Conservation (phyloP, 2,329 filamentous ascomycete species). For the Fusarium sp. region DNA sequence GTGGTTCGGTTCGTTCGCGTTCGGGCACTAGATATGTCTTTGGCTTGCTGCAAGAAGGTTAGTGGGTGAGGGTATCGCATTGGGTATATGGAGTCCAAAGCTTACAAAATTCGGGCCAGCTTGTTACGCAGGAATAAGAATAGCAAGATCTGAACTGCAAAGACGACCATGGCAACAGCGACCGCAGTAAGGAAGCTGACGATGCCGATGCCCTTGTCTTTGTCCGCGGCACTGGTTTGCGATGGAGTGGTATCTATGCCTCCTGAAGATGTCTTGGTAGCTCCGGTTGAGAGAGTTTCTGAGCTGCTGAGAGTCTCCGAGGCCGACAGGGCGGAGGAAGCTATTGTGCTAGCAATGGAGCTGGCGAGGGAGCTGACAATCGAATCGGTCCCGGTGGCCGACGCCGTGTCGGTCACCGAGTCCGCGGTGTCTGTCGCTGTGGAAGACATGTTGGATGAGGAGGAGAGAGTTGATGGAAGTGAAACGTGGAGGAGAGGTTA, state of each 20-base stretch:
- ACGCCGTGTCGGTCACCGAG: slow-evolving; percentile 36
- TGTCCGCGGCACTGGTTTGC: slow-evolving; percentile 47
- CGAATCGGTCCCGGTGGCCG: slow-evolving; percentile 13
- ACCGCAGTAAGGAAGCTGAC: slow-evolving; percentile 72
- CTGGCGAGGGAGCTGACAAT: slow-evolving; percentile 21
- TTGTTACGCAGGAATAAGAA: slow-evolving; percentile 84
- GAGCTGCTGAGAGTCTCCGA: slow-evolving; percentile 18
- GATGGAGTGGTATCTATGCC: neutral
- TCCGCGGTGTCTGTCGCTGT: slow-evolving; percentile 17
- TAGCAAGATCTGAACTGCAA: slow-evolving; percentile 72
- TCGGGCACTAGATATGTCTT: slow-evolving; percentile 89
- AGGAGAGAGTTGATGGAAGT: neutral
- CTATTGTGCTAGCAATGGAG: slow-evolving; percentile 18
- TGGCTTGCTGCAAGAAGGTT: slow-evolving; percentile 69
- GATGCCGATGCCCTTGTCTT: slow-evolving; percentile 58
- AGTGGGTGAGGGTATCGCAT: slow-evolving; percentile 6
- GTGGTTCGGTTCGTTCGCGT: slow-evolving; percentile 82
- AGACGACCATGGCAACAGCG: slow-evolving; percentile 71
- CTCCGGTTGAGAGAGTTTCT: neutral
- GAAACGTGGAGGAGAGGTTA: neutral
- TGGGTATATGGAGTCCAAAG: slow-evolving; percentile 24
- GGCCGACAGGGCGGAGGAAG: slow-evolving; percentile 27
- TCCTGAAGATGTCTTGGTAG: slow-evolving; percentile 14
- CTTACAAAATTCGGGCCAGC: slow-evolving; percentile 84
- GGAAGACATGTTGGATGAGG: slow-evolving; percentile 18